phyloP scores from a whole-genome alignment of 768 basidiomycete species.

The Rhodotorula taiwanensis region DNA sequence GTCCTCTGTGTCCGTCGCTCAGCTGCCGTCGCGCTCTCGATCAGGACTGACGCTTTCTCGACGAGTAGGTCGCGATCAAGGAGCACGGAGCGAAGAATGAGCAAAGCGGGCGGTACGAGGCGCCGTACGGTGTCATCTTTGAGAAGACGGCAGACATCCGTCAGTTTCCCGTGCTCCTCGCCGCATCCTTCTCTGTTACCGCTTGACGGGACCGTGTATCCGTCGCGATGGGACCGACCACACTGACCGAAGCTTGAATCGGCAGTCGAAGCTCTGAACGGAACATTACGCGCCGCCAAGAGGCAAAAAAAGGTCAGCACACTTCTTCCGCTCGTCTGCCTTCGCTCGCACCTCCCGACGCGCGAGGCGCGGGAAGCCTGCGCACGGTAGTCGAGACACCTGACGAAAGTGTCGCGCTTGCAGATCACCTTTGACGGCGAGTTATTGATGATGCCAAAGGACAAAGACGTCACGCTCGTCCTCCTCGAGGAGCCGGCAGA shows the following conservation, averaged over 20 bases:
- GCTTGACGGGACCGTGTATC: no score
- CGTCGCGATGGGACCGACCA: neutral
- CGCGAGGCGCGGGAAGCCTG: neutral
- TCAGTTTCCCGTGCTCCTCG: neutral
- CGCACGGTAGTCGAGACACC: no score
- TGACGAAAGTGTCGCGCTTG: no score
- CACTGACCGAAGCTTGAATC: no score
- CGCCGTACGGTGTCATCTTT: constrained; percentile 23
- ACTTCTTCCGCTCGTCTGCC: no score
- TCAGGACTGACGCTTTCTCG: neutral
- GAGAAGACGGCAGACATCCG: constrained; percentile 14
- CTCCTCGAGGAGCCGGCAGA: neutral
- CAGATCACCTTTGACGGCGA: constrained; percentile 27
- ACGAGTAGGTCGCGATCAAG: constrained; percentile 24
- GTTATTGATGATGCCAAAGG: constrained; percentile 35
- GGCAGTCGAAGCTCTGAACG: constrained; percentile 34
- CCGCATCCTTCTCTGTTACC: neutral
- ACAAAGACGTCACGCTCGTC: constrained; percentile 15
- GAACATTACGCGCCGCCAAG: constrained; percentile 29
- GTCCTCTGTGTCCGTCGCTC: constrained; percentile 11
- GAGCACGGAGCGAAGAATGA: constrained; percentile 10
- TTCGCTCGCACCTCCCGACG: neutral
- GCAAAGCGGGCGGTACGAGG: neutral
- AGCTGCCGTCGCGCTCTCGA: neutral
- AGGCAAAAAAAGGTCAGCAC: constrained; percentile 29